These are phyloP conservation scores for Coriolopsis trogii DNA, from an alignment of 1,284 basidiomycete species.

Conservation along the genomic window DNA sequence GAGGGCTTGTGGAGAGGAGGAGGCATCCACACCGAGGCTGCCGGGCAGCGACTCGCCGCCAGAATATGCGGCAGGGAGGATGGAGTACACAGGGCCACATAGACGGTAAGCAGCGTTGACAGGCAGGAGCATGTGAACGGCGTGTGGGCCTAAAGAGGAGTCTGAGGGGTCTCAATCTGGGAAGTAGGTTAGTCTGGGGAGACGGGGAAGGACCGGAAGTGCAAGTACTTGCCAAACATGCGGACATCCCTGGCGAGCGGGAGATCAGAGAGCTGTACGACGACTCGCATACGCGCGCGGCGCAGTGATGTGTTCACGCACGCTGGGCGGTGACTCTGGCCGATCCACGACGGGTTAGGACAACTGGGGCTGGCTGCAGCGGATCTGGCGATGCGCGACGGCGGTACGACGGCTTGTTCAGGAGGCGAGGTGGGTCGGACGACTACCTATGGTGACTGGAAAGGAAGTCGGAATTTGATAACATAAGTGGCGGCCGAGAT, in stretches of 20 bases:
- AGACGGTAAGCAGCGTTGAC: no score
- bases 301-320: slow-evolving; percentile 11
- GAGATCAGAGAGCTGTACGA: neutral
- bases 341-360: neutral
- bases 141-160: slow-evolving; percentile 8
- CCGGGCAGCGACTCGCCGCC: no score
- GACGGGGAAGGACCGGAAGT: slow-evolving; percentile 6
- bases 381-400: no score
- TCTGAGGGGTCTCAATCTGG: slow-evolving; percentile 4
- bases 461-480: no score
- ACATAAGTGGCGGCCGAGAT: no score
- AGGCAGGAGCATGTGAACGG: slow-evolving; percentile 5
- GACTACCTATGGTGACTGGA: no score
- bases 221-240: slow-evolving; percentile 10
- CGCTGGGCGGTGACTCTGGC: neutral
- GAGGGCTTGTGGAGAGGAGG: neutral
- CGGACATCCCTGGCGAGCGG: slow-evolving; percentile 11
- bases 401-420: no score
- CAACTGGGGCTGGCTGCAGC: neutral
- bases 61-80: no score
- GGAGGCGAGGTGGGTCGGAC: no score
- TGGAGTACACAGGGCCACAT: no score
- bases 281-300: slow-evolving; percentile 12
- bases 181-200: no score
- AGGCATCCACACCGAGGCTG: neutral